Conservation (phyloP, 2,329 filamentous ascomycete genomes). For the Beauveria medogensis region DNA sequence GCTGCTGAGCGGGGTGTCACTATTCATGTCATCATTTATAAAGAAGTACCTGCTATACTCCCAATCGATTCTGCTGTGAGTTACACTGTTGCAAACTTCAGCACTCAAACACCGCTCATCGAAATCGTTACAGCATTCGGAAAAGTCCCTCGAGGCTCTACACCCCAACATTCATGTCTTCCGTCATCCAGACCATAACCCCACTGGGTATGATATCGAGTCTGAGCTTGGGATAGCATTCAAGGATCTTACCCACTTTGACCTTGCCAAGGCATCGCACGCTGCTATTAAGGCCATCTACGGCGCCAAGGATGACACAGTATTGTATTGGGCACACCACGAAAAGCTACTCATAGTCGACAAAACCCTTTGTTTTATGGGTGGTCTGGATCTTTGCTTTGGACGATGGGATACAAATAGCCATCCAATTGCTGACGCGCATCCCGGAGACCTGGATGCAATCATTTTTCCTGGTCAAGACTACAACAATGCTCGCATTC, state of each 20-base stretch:
- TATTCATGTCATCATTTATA: slow-evolving; percentile 83
- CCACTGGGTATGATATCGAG: slow-evolving; percentile 60
- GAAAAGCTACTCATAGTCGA: slow-evolving; percentile 85
- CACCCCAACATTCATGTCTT: slow-evolving; percentile 85
- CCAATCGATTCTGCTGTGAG: slow-evolving; percentile 44
- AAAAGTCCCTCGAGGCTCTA: slow-evolving; percentile 65
- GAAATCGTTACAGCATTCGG: slow-evolving; percentile 55
- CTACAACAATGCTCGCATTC: slow-evolving; percentile 81
- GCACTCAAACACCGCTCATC: slow-evolving; percentile 13
- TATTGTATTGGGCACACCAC: slow-evolving; percentile 88
- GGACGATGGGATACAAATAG: slow-evolving; percentile 83
- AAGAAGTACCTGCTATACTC: slow-evolving; percentile 76
- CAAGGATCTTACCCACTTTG: slow-evolving; percentile 40
- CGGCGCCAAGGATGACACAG: slow-evolving; percentile 70
- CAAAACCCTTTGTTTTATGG: slow-evolving; percentile 78
- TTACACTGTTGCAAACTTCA: slow-evolving; percentile 21
- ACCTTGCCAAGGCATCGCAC: slow-evolving; percentile 56
- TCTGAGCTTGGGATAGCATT: slow-evolving; percentile 60
- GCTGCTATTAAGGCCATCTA: slow-evolving; percentile 74
- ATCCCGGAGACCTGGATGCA: slow-evolving; percentile 66
- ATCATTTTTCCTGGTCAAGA: slow-evolving; percentile 86
- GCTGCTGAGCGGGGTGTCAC: slow-evolving; percentile 79
- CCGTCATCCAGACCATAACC: slow-evolving; percentile 80
- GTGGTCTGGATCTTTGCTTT: slow-evolving; percentile 79
- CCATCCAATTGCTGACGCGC: slow-evolving; percentile 76